A percentile compares a stretch with the other conserved stretches of the same genome.
Evolutionary conservation across 1,284 basidiomycete species (phyloP).

Genomic region (Ganoderma lucidum): DNA sequence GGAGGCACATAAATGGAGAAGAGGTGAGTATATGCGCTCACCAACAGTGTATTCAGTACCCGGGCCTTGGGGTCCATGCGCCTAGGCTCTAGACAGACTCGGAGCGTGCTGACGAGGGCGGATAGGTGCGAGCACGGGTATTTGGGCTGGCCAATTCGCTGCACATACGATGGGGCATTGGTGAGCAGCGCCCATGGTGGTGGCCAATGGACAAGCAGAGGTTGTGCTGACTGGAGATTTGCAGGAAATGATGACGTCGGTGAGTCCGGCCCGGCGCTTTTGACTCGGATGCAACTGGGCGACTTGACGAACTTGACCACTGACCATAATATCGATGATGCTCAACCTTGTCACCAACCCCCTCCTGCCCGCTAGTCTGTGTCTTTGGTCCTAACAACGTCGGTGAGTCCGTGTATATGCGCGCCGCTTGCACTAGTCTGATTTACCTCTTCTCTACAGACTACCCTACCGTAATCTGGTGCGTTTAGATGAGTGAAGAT

Average conservation of each 20-base stretch:
- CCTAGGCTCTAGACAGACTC: constrained; percentile 2
- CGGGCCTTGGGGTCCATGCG: constrained; percentile 20
- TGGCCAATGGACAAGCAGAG: not conserved
- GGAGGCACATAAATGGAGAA: constrained; percentile 40
- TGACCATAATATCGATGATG: too few relatives aligned
- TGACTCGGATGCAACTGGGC: not conserved
- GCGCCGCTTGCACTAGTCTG: not conserved
- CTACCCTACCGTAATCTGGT: constrained; percentile 74
- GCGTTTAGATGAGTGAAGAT: constrained; percentile 6
- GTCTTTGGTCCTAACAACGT: constrained; percentile 74
- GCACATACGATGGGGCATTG: constrained; percentile 55
- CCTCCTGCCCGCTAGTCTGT: constrained; percentile 53
- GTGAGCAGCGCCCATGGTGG: constrained; percentile 34
- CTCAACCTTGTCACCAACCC: too few relatives aligned
- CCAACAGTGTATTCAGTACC: constrained; percentile 22
- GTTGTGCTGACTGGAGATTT: not conserved
- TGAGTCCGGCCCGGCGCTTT: constrained; percentile 42
- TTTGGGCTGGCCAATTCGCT: constrained; percentile 71
- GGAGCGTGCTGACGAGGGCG: constrained; percentile 9
- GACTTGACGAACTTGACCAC: too few relatives aligned
- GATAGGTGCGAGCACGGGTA: constrained; percentile 58
- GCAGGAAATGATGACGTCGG: constrained; percentile 56
- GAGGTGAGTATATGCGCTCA: constrained; percentile 39
- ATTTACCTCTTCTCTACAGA: constrained; percentile 50
- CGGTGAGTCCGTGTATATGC: constrained; percentile 43